phyloP scores from a whole-genome alignment of 495 filamentous ascomycete species.

The Aspergillus avenaceus region DNA sequence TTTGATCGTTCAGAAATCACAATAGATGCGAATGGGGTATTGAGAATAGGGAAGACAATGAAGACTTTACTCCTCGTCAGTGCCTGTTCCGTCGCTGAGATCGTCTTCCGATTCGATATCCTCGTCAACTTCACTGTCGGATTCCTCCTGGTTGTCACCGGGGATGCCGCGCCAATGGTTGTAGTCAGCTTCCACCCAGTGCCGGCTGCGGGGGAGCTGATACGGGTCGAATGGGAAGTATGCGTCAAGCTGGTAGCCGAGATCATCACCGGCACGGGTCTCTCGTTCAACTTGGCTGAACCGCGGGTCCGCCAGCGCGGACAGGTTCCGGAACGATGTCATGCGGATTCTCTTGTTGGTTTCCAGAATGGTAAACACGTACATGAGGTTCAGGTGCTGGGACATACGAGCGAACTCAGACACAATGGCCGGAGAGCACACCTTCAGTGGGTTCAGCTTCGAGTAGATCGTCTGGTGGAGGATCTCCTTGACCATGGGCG shows the following conservation, averaged over 20 bases:
- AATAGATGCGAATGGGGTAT: slow-evolving; percentile 8
- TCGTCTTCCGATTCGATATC: slow-evolving; percentile 23
- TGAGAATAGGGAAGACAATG: slow-evolving; percentile 4
- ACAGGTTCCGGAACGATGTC: slow-evolving; percentile 50
- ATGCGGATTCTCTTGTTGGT: slow-evolving; percentile 83
- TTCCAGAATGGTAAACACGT: slow-evolving; percentile 81
- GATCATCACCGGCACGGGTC: slow-evolving; percentile 55
- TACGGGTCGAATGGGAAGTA: slow-evolving; percentile 99
- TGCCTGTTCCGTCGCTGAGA: slow-evolving; percentile 31
- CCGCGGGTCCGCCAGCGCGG: slow-evolving; percentile 25
- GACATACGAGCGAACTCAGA: slow-evolving; percentile 84
- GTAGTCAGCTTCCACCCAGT: slow-evolving; percentile 84
- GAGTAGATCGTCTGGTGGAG: slow-evolving; percentile 74
- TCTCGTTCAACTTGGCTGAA: slow-evolving; percentile 56
- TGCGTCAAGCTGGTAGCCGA: slow-evolving; percentile 76
- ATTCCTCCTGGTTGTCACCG: slow-evolving; percentile 60
- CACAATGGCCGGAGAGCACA: slow-evolving; percentile 91
- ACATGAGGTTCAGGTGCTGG: slow-evolving; percentile 77
- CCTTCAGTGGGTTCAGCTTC: slow-evolving; percentile 89
- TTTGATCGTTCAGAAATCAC: neutral
- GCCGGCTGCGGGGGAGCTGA: slow-evolving; percentile 74
- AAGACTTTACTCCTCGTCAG: slow-evolving; percentile 32
- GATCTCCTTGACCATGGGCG: slow-evolving; percentile 63
- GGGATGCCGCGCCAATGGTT: slow-evolving; percentile 76
- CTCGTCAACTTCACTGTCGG: slow-evolving; percentile 36